Conservation (phyloP, 495 filamentous ascomycete species). For the Lophiotrema nucula region DNA sequence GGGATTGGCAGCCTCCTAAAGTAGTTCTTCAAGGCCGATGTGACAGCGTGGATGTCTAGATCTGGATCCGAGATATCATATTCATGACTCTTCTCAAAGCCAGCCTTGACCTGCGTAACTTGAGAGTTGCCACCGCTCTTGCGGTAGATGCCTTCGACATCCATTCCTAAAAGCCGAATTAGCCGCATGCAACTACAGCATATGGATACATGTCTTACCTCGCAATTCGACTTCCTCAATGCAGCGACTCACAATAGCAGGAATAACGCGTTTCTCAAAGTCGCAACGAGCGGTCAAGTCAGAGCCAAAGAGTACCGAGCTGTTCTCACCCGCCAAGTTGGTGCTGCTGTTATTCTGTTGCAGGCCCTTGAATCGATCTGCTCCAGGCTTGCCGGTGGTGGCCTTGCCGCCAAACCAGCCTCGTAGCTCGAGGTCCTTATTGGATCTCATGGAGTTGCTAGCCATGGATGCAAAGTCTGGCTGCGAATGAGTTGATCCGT, state of each 20-base stretch:
- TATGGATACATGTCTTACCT: too few relatives aligned
- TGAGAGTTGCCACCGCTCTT: constrained; percentile 90
- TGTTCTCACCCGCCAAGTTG: constrained; percentile 21
- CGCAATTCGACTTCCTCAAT: constrained; percentile 96
- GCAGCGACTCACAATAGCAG: constrained; percentile 85
- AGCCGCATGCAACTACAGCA: too few relatives aligned
- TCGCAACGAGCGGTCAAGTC: constrained; percentile 85
- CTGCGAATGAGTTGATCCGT: constrained; percentile 42
- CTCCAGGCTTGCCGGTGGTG: background rate
- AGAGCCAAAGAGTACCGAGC: constrained; percentile 76
- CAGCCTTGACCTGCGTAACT: constrained; percentile 81
- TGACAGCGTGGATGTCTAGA: constrained; percentile 95
- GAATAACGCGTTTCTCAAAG: constrained; percentile 85
- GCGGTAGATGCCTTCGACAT: constrained; percentile 95
- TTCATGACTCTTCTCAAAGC: constrained; percentile 80
- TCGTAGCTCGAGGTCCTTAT: constrained; percentile 8
- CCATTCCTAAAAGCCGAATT: constrained; percentile 81
- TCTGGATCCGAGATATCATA: constrained; percentile 91
- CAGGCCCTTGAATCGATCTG: constrained; percentile 24
- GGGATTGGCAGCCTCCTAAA: constrained; percentile 92
- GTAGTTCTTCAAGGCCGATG: constrained; percentile 94
- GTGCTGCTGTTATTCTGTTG: constrained; percentile 29
- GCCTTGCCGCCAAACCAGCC: constrained; percentile 32
- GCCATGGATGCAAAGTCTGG: constrained; percentile 29
- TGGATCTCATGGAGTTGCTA: constrained; percentile 9